Conservation (phyloP, 2,329 filamentous ascomycete species). For the Didymella keratinophila region DNA sequence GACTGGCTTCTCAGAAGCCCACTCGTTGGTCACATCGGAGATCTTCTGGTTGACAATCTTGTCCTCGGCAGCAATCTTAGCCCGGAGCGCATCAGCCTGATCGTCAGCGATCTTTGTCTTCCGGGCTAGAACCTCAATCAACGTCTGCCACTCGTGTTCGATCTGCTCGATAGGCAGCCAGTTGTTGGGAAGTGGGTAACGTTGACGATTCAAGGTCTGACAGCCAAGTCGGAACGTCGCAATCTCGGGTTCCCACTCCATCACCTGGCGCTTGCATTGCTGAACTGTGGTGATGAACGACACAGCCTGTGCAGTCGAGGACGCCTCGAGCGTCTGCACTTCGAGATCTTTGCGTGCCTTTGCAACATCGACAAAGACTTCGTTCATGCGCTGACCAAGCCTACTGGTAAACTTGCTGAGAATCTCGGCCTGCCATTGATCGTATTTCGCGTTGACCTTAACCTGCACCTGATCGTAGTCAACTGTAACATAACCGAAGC, state of each 20-base stretch:
- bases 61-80: constrained; percentile 95
- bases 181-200: constrained; percentile 91
- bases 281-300: constrained; percentile 99
- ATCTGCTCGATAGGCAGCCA: constrained; percentile 98
- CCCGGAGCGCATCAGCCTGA: constrained; percentile 91
- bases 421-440: constrained; percentile 99
- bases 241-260: constrained; percentile 93
- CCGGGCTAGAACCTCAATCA: constrained; percentile 89
- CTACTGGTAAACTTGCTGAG: constrained; percentile 90
- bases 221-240: constrained; percentile 96
- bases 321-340: constrained; percentile 88
- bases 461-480: constrained; percentile 99
- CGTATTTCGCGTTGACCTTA: constrained; percentile 98
- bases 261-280: constrained; percentile 92
- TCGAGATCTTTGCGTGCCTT: constrained; percentile 91
- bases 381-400: constrained; percentile 87
- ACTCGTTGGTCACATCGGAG: constrained; percentile 80
- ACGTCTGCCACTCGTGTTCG: constrained; percentile 91
- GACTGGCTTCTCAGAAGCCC: constrained; percentile 96
- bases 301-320: constrained; percentile 94
- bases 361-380: constrained; percentile 90
- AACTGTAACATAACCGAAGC: constrained; percentile 92
- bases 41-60: constrained; percentile 90
- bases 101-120: constrained; percentile 97
- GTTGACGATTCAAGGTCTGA: constrained; percentile 86